A percentile compares a stretch with the other conserved stretches of the same genome.
Evolutionary conservation across 1,284 basidiomycete genomes (phyloP).

Genomic region (Golubevia pallescens): DNA sequence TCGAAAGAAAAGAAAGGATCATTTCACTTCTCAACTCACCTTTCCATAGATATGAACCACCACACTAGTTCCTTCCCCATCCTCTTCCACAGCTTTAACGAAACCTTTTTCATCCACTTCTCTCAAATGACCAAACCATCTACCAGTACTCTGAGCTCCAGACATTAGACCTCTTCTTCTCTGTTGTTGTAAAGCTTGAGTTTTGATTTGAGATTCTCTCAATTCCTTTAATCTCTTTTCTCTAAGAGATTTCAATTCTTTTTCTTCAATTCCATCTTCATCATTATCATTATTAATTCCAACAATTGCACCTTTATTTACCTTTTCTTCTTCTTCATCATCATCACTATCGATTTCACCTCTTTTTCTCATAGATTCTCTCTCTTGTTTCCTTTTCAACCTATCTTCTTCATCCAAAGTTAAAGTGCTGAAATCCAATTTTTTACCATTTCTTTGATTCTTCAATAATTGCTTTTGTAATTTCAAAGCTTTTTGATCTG

Average conservation of each 20-base stretch:
- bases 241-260: too few relatives aligned
- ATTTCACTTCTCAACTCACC: slow-evolving; percentile 24
- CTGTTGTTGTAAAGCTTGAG: slow-evolving; percentile 5
- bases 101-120: slow-evolving; percentile 45
- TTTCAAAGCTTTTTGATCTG: slow-evolving; percentile 14
- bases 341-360: background rate
- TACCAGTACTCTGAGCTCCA: background rate
- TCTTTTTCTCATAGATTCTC: background rate
- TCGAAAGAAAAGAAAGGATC: too few relatives aligned
- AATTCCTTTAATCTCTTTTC: too few relatives aligned
- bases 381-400: background rate
- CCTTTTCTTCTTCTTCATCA: background rate
- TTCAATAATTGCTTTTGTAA: slow-evolving; percentile 14
- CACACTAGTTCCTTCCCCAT: slow-evolving; percentile 20
- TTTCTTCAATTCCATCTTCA: too few relatives aligned
- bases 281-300: too few relatives aligned
- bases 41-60: slow-evolving; percentile 52
- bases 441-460: slow-evolving; percentile 28
- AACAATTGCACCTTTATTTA: too few relatives aligned
- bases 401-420: slow-evolving; percentile 31
- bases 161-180: slow-evolving; percentile 6
- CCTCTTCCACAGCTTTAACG: slow-evolving; percentile 42
- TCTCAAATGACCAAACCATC: slow-evolving; percentile 43
- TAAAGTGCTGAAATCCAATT: slow-evolving; percentile 21
- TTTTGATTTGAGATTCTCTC: slow-evolving; percentile 13